A percentile compares a stretch with the other conserved stretches of the same genome.
Conservation (phyloP, 208 protist genomes). For the Wallacemonas collosoma region DNA sequence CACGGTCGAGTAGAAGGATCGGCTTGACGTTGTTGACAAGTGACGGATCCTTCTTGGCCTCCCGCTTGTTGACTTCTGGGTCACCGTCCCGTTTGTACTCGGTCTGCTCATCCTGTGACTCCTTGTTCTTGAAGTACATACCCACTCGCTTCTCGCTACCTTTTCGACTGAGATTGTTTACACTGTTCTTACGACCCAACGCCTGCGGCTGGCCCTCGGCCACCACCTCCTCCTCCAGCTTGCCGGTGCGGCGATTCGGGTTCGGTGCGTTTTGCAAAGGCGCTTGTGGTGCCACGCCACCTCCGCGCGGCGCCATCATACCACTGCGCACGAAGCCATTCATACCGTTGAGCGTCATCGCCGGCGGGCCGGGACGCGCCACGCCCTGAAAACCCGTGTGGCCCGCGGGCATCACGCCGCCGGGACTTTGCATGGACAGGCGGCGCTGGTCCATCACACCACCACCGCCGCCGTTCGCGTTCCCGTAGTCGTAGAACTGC, state of each 20-base stretch:
- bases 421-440: conserved; percentile 10
- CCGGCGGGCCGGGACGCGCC: conserved; percentile 9
- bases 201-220: conserved; percentile 36
- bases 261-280: not conserved
- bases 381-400: not conserved
- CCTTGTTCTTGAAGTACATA: conserved; percentile 87
- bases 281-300: conserved; percentile 10
- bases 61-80: conserved; percentile 36
- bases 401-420: conserved; percentile 7
- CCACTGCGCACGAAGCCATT: conserved; percentile 17
- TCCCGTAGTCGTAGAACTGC: conserved; percentile 36
- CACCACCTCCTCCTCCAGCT: conserved; percentile 28
- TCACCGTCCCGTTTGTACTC: conserved; percentile 81
- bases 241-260: conserved; percentile 23
- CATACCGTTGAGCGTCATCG: conserved; percentile 26
- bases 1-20: conserved; percentile 50
- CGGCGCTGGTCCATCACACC: not conserved
- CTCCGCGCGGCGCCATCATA: conserved; percentile 13
- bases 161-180: conserved; percentile 44
- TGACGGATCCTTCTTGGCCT: conserved; percentile 43
- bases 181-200: conserved; percentile 47
- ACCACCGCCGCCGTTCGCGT: not conserved
- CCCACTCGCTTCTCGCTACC: conserved; percentile 69
- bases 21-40: conserved; percentile 52
- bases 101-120: conserved; percentile 34